phyloP scores from a whole-genome alignment of 352 stramenopile species.

The Globisporangium radiosum region DNA sequence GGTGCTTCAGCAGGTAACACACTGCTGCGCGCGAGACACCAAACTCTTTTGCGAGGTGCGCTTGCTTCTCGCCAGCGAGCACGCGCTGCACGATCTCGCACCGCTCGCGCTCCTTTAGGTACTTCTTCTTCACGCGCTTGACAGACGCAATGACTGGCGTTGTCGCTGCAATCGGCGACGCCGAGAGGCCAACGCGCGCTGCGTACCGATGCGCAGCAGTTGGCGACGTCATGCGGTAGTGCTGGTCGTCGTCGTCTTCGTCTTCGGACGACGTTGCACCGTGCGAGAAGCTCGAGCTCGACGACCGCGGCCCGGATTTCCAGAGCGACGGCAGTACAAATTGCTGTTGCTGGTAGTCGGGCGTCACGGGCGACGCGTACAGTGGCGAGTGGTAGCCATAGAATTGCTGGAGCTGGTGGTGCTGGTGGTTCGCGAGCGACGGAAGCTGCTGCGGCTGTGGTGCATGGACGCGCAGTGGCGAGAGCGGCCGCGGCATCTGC shows the following conservation, averaged over 20 bases:
- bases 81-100: slow-evolving; percentile 59
- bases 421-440: neutral
- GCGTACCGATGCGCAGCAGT: slow-evolving; percentile 1
- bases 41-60: slow-evolving; percentile 60
- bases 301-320: slow-evolving; percentile 6
- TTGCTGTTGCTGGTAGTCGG: neutral
- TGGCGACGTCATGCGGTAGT: slow-evolving; percentile 5
- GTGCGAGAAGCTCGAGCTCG: slow-evolving; percentile 9
- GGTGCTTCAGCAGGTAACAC: slow-evolving; percentile 60
- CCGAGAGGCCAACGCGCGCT: neutral
- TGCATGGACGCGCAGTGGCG: slow-evolving; percentile 8
- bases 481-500: slow-evolving; percentile 14
- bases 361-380: neutral
- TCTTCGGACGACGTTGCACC: slow-evolving; percentile 19
- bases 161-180: neutral
- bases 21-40: slow-evolving; percentile 53
- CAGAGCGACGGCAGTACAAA: slow-evolving; percentile 5
- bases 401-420: neutral
- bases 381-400: slow-evolving; percentile 1
- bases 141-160: neutral
- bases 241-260: slow-evolving; percentile 17
- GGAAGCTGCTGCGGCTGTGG: slow-evolving; percentile 1
- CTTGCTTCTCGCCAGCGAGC: slow-evolving; percentile 50
- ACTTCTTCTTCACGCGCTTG: slow-evolving; percentile 60
- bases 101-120: slow-evolving; percentile 56